Evolutionary conservation across 176 grass and related monocot genomes (phyloP).

Genomic region (Ensete glaucum): DNA sequence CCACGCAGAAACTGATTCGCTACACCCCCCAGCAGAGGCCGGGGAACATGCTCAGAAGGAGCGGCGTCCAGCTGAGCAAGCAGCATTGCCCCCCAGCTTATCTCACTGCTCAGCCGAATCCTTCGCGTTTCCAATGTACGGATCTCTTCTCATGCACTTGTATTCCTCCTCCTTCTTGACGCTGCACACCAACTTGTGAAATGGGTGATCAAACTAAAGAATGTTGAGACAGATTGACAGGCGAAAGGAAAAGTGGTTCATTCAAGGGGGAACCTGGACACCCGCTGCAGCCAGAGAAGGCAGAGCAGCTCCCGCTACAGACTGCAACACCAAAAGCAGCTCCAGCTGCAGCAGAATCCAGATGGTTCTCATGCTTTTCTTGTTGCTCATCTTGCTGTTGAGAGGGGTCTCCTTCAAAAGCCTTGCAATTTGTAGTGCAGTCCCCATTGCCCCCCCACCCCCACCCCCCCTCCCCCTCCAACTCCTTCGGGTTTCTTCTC

Average conservation of each 20-base stretch:
- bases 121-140: conserved; percentile 84
- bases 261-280: conserved; percentile 20
- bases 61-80: conserved; percentile 4
- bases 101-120: conserved; percentile 39
- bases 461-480: too few species aligned
- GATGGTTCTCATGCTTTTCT: conserved; percentile 49
- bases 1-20: neutral
- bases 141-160: conserved; percentile 13
- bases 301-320: neutral
- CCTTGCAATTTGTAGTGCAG: too few species aligned
- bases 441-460: too few species aligned
- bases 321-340: neutral
- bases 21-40: neutral
- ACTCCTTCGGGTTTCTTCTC: too few species aligned
- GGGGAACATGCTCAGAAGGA: conserved; percentile 6
- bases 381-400: conserved; percentile 40
- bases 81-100: conserved; percentile 16
- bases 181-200: neutral
- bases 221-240: conserved; percentile 31
- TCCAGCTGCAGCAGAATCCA: conserved; percentile 5
- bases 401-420: neutral
- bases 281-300: conserved; percentile 17
- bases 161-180: neutral
- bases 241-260: conserved; percentile 1
- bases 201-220: neutral